These are phyloP conservation scores for Nannochloris sp. DNA, from an alignment of 139 green algal species.

Conservation along the genomic window DNA sequence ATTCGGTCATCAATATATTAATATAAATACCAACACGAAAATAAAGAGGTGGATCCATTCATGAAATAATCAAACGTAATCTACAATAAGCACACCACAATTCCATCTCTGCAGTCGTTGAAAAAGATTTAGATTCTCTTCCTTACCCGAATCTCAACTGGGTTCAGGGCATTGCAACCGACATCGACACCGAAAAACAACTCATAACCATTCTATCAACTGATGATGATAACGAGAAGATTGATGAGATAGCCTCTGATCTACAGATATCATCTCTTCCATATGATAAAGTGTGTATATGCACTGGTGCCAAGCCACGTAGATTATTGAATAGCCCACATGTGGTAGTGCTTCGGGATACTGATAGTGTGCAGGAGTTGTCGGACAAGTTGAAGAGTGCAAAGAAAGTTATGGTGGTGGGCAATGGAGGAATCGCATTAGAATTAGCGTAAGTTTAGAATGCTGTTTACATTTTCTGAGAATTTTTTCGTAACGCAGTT, in stretches of 20 bases:
- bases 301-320: slow-evolving; percentile 55
- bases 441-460: slow-evolving; percentile 51
- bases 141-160: slow-evolving; percentile 34
- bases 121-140: slow-evolving; percentile 34
- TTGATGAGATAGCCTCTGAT: slow-evolving; percentile 30
- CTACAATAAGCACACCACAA: too few relatives aligned
- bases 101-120: slow-evolving; percentile 23
- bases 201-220: neutral
- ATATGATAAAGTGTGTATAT: slow-evolving; percentile 70
- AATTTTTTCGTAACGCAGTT: neutral
- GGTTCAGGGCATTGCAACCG: slow-evolving; percentile 29
- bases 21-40: too few relatives aligned
- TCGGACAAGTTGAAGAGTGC: slow-evolving; percentile 10
- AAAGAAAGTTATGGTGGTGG: slow-evolving; percentile 54
- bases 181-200: slow-evolving; percentile 26
- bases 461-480: neutral
- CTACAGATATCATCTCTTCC: slow-evolving; percentile 19
- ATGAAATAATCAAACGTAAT: too few relatives aligned
- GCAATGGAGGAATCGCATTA: slow-evolving; percentile 85
- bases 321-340: slow-evolving; percentile 7
- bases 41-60: too few relatives aligned
- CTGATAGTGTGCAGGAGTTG: slow-evolving; percentile 49
- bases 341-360: slow-evolving; percentile 53
- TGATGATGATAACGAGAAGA: slow-evolving; percentile 7
- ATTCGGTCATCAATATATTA: too few relatives aligned